These are phyloP conservation scores for Vitis hybrid DNA, from an alignment of 177 flowering plant species.

Conservation along the genomic window DNA sequence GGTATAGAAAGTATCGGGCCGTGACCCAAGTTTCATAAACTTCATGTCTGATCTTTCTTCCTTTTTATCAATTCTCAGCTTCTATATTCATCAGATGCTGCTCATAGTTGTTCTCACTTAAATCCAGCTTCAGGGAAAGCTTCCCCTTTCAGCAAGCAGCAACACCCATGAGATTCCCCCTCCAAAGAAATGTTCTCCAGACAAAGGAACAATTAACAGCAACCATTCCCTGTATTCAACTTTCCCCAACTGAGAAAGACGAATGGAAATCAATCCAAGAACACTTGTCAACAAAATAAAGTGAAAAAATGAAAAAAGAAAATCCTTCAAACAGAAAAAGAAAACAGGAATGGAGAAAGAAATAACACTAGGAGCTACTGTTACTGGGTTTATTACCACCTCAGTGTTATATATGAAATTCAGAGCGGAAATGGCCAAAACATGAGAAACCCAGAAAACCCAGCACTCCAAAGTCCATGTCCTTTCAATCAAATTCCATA, in stretches of 20 bases:
- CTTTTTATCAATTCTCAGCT: slow-evolving; percentile 6
- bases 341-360: slow-evolving; percentile 10
- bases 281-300: not conserved
- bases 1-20: slow-evolving; percentile 91
- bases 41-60: slow-evolving; percentile 55
- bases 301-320: slow-evolving; percentile 9
- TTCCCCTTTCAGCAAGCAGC: slow-evolving; percentile 7
- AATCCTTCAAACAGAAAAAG: slow-evolving; percentile 13
- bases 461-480: slow-evolving; percentile 25
- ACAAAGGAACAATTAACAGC: slow-evolving; percentile 8
- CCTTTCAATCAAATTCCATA: slow-evolving; percentile 36
- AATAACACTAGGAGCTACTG: not conserved
- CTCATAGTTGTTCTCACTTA: slow-evolving; percentile 8
- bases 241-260: slow-evolving; percentile 6
- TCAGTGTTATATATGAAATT: slow-evolving; percentile 12
- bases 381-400: slow-evolving; percentile 7
- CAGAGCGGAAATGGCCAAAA: slow-evolving; percentile 14
- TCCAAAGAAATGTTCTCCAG: slow-evolving; percentile 13
- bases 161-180: not conserved
- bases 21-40: slow-evolving; percentile 96
- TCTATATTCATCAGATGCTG: slow-evolving; percentile 14
- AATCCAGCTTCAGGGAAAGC: slow-evolving; percentile 8
- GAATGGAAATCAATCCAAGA: not conserved
- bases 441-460: slow-evolving; percentile 20
- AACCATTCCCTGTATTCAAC: slow-evolving; percentile 19